Percentiles rank a stretch among this genome's conserved stretches.
These are phyloP conservation scores for Alternaria angustiovoidea DNA, from an alignment of 2,329 filamentous ascomycete genomes.

Conservation along the genomic window DNA sequence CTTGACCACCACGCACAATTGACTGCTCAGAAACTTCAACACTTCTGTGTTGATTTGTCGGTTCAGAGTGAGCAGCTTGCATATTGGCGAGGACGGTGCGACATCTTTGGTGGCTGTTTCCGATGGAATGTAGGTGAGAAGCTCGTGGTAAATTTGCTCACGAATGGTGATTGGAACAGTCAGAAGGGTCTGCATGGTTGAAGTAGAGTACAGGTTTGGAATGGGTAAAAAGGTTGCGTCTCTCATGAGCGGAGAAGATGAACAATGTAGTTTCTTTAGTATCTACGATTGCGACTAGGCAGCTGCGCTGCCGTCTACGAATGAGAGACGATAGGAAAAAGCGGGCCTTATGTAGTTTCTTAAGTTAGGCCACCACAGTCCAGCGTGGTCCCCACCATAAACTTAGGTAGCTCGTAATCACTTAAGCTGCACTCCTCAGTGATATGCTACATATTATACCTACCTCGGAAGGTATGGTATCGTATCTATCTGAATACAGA, in stretches of 20 bases:
- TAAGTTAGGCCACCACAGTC: constrained; percentile 23
- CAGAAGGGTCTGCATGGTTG: background rate
- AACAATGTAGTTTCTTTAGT: background rate
- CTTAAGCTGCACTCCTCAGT: background rate
- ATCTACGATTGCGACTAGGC: too few species aligned
- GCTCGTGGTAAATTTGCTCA: constrained; percentile 10
- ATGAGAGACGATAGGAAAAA: too few species aligned
- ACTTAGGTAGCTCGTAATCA: background rate
- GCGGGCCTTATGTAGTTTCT: background rate
- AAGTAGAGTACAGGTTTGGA: background rate
- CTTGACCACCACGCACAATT: constrained; percentile 11
- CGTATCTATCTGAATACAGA: background rate
- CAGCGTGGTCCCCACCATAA: constrained; percentile 31
- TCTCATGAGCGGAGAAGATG: background rate
- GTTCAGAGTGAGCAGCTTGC: constrained; percentile 6
- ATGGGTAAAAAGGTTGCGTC: background rate
- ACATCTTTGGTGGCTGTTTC: background rate
- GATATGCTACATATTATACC: background rate
- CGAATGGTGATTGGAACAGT: constrained; percentile 8
- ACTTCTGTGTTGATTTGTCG: constrained; percentile 9
- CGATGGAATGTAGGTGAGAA: constrained; percentile 1
- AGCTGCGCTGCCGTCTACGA: too few species aligned
- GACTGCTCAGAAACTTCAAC: background rate
- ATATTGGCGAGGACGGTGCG: constrained; percentile 11
- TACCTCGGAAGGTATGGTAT: background rate